Conservation (phyloP, 2,329 filamentous ascomycete genomes). For the Diaporthe citrichinensis region DNA sequence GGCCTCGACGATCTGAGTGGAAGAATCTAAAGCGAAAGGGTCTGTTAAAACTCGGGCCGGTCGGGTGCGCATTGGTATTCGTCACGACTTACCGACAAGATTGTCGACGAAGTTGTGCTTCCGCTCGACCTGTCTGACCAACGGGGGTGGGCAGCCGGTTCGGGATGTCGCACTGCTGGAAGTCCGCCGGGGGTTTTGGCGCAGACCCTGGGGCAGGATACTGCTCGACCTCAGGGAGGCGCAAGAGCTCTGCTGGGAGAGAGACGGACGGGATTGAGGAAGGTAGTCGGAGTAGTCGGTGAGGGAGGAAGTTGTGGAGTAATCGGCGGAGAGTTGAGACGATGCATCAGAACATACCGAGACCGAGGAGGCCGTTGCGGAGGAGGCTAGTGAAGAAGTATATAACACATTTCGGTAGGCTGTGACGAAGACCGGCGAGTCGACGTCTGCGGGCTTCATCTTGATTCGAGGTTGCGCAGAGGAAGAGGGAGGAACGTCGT, state of each 20-base stretch:
- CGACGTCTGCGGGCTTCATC: conserved; percentile 70
- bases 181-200: conserved; percentile 74
- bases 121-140: conserved; percentile 90
- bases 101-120: conserved; percentile 97
- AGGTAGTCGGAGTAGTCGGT: conserved; percentile 62
- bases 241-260: conserved; percentile 51
- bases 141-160: conserved; percentile 77
- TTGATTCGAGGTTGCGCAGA: conserved; percentile 55
- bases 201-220: conserved; percentile 70
- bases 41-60: conserved; percentile 41
- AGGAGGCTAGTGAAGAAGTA: conserved; percentile 79
- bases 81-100: conserved; percentile 87
- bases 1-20: conserved; percentile 95
- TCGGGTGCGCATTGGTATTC: conserved; percentile 43
- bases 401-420: conserved; percentile 71
- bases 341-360: conserved; percentile 84
- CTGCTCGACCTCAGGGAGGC: conserved; percentile 53
- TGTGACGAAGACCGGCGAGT: conserved; percentile 66
- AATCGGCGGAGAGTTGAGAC: conserved; percentile 75
- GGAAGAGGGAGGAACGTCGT: conserved; percentile 36
- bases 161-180: conserved; percentile 67
- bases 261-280: conserved; percentile 51
- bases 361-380: conserved; percentile 81
- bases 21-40: conserved; percentile 79
- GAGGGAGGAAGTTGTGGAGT: conserved; percentile 74